These are phyloP conservation scores for Penicillium egyptiacum DNA, from an alignment of 495 filamentous ascomycete genomes.

Conservation along the genomic window DNA sequence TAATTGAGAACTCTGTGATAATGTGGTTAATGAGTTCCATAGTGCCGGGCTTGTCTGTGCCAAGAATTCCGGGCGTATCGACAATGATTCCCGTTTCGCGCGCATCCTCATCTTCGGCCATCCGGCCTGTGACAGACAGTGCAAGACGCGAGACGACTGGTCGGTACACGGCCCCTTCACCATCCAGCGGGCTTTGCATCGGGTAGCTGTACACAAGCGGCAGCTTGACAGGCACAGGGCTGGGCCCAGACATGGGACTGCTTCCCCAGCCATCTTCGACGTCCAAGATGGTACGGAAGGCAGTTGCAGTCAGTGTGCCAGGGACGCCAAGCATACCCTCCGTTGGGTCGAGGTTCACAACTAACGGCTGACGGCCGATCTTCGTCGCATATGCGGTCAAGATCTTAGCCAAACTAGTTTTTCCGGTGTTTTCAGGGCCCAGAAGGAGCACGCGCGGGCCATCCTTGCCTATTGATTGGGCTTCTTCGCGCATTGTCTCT, in stretches of 20 bases:
- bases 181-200: constrained; percentile 65
- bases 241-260: constrained; percentile 87
- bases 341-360: constrained; percentile 82
- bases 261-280: constrained; percentile 89
- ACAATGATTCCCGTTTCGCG: constrained; percentile 77
- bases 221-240: constrained; percentile 81
- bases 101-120: constrained; percentile 73
- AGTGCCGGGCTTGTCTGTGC: constrained; percentile 56
- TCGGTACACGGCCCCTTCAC: constrained; percentile 69
- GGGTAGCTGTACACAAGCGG: constrained; percentile 93
- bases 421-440: constrained; percentile 78
- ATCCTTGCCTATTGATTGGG: constrained; percentile 48
- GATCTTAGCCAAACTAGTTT: constrained; percentile 79
- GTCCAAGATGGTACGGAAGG: constrained; percentile 82
- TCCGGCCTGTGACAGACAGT: constrained; percentile 70
- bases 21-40: constrained; percentile 80
- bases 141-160: constrained; percentile 74
- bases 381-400: constrained; percentile 80
- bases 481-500: constrained; percentile 61
- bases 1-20: constrained; percentile 83
- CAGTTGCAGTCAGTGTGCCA: constrained; percentile 78
- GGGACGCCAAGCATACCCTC: constrained; percentile 86
- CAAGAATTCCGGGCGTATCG: constrained; percentile 74
- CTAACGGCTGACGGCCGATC: constrained; percentile 71
- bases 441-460: constrained; percentile 84